Evolutionary conservation across 306 rosid genomes (phyloP).

Genomic region (Sicyos edulis): DNA sequence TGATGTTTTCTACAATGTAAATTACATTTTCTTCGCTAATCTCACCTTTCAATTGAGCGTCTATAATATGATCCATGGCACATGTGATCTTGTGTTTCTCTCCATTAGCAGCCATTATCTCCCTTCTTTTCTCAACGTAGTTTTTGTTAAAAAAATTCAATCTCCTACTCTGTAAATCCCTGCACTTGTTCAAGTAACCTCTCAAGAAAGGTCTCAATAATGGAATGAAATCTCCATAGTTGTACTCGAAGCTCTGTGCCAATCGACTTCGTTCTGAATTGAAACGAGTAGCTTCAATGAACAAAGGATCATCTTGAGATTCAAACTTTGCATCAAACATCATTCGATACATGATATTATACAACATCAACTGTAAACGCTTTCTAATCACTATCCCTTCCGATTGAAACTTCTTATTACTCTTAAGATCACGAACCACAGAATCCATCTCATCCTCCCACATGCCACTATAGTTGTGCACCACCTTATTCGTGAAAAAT

Average conservation of each 20-base stretch:
- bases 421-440: slow-evolving; percentile 49
- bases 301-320: slow-evolving; percentile 71
- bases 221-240: too few species aligned
- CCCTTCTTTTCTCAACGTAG: slow-evolving; percentile 60
- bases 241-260: slow-evolving; percentile 79
- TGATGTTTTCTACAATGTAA: too few species aligned
- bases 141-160: too few species aligned
- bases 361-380: slow-evolving; percentile 61
- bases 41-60: slow-evolving; percentile 71
- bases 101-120: slow-evolving; percentile 60
- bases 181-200: too few species aligned
- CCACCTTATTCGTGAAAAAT: slow-evolving; percentile 80
- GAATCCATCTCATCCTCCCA: slow-evolving; percentile 66
- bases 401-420: slow-evolving; percentile 28
- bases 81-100: slow-evolving; percentile 57
- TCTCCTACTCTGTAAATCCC: too few species aligned
- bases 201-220: too few species aligned
- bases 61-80: slow-evolving; percentile 80
- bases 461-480: too few species aligned
- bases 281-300: slow-evolving; percentile 56
- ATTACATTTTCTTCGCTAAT: slow-evolving; percentile 67
- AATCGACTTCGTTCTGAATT: slow-evolving; percentile 75
- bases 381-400: slow-evolving; percentile 56
- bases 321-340: slow-evolving; percentile 84
- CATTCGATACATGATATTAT: slow-evolving; percentile 78